Percentiles rank a stretch among this genome's conserved stretches.
Conservation (phyloP, 2,329 filamentous ascomycete genomes). For the Xylaria sp. region DNA sequence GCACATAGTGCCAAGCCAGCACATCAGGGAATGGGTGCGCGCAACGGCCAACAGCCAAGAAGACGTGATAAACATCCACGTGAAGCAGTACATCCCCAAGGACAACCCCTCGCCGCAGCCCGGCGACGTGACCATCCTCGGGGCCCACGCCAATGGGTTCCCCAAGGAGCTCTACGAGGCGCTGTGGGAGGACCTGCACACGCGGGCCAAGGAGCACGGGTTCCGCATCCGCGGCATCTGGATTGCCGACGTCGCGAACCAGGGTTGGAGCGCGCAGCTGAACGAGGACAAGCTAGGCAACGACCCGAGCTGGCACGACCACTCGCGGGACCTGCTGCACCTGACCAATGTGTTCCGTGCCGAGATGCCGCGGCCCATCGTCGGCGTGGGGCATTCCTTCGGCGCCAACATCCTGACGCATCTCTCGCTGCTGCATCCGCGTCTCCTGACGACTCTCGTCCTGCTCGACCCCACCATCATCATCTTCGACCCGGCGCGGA, state of each 20-base stretch:
- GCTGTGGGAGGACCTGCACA: slow-evolving; percentile 82
- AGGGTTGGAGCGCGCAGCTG: slow-evolving; percentile 77
- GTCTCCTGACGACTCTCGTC: slow-evolving; percentile 75
- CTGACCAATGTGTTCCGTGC: slow-evolving; percentile 83
- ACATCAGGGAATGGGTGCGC: slow-evolving; percentile 81
- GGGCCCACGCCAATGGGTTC: slow-evolving; percentile 89
- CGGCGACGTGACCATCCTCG: slow-evolving; percentile 85
- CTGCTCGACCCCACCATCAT: slow-evolving; percentile 86
- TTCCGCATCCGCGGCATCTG: slow-evolving; percentile 82
- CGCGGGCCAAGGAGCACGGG: slow-evolving; percentile 55
- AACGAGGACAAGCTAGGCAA: slow-evolving; percentile 81
- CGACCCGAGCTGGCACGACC: slow-evolving; percentile 88
- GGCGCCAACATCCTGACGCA: slow-evolving; percentile 77
- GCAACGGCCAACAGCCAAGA: slow-evolving; percentile 76
- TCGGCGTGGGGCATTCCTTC: slow-evolving; percentile 90
- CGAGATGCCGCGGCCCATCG: slow-evolving; percentile 78
- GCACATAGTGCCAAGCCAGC: slow-evolving; percentile 74
- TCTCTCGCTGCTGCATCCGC: slow-evolving; percentile 77
- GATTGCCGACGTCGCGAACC: slow-evolving; percentile 88
- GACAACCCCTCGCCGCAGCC: slow-evolving; percentile 70
- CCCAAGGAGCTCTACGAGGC: slow-evolving; percentile 96
- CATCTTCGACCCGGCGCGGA: slow-evolving; percentile 48
- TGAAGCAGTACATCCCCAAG: slow-evolving; percentile 88
- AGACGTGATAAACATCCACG: slow-evolving; percentile 71
- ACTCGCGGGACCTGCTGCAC: slow-evolving; percentile 81